These are phyloP conservation scores for Discostella pseudostelligera DNA, from an alignment of 108 stramenopile genomes.

Conservation along the genomic window DNA sequence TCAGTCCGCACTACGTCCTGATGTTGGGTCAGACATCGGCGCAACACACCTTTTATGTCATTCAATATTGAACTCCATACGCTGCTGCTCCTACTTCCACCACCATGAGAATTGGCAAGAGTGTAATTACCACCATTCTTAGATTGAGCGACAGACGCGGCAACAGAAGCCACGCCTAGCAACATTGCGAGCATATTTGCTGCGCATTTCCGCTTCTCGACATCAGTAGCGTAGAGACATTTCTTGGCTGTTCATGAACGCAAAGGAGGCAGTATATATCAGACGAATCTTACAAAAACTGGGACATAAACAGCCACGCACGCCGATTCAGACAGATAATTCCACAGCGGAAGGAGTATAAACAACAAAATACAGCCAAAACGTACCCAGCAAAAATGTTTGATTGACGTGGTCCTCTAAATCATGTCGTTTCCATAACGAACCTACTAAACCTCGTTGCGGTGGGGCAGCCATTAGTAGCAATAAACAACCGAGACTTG, in stretches of 20 bases:
- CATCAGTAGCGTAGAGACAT: constrained; percentile 44
- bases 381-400: constrained; percentile 46
- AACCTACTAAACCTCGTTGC: constrained; percentile 25
- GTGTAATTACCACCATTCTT: neutral
- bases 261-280: too few species aligned
- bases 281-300: too few species aligned
- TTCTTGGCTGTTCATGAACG: too few species aligned
- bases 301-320: too few species aligned
- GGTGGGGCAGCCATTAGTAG: constrained; percentile 18
- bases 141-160: constrained; percentile 12
- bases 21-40: constrained; percentile 46
- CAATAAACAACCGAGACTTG: constrained; percentile 29
- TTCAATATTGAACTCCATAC: constrained; percentile 23
- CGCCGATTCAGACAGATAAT: too few species aligned
- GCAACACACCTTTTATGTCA: constrained; percentile 34
- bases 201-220: constrained; percentile 40
- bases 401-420: constrained; percentile 49
- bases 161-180: constrained; percentile 31
- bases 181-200: constrained; percentile 37
- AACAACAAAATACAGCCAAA: too few species aligned
- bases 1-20: constrained; percentile 37
- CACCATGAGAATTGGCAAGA: neutral
- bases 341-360: too few species aligned
- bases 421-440: constrained; percentile 40
- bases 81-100: neutral